phyloP scores from a whole-genome alignment of 352 stramenopile genomes.

The Globisporangium sylvaticum region DNA sequence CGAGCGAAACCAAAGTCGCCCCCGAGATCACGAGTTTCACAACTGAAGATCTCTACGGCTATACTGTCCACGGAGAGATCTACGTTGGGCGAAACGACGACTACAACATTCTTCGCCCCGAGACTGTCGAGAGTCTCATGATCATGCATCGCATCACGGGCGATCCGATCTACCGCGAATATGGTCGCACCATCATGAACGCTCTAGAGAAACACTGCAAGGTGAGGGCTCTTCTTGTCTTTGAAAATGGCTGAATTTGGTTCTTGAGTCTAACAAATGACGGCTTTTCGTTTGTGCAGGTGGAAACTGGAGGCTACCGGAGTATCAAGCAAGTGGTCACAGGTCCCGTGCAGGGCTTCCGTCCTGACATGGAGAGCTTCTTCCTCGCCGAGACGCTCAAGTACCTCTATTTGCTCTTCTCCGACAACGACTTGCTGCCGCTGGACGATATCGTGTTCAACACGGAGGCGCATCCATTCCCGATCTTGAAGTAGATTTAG shows the following conservation, averaged over 20 bases:
- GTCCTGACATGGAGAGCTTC: conserved; percentile 77
- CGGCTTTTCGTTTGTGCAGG: conserved; percentile 16
- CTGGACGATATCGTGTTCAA: conserved; percentile 85
- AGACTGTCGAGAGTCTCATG: conserved; percentile 89
- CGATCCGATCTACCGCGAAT: conserved; percentile 72
- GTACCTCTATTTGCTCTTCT: conserved; percentile 90
- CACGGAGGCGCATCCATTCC: conserved; percentile 81
- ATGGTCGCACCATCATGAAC: conserved; percentile 78
- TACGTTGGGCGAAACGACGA: conserved; percentile 27
- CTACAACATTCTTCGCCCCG: conserved; percentile 75
- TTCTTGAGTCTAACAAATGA: not conserved
- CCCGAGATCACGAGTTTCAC: conserved; percentile 71
- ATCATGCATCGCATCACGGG: conserved; percentile 85
- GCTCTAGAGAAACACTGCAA: conserved; percentile 70
- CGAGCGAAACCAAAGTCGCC: conserved; percentile 50
- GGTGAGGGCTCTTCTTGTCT: conserved; percentile 17
- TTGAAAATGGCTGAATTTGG: not conserved
- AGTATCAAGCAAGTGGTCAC: conserved; percentile 53
- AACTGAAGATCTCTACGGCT: conserved; percentile 16
- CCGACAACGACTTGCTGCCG: conserved; percentile 55
- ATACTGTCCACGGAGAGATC: conserved; percentile 15
- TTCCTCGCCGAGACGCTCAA: conserved; percentile 93
- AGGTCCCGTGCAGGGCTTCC: conserved; percentile 22
- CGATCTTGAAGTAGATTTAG: conserved; percentile 21
- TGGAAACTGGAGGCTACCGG: conserved; percentile 59